These are phyloP conservation scores for Asclepias syriaca DNA, from an alignment of 257 asterid genomes.

Conservation along the genomic window DNA sequence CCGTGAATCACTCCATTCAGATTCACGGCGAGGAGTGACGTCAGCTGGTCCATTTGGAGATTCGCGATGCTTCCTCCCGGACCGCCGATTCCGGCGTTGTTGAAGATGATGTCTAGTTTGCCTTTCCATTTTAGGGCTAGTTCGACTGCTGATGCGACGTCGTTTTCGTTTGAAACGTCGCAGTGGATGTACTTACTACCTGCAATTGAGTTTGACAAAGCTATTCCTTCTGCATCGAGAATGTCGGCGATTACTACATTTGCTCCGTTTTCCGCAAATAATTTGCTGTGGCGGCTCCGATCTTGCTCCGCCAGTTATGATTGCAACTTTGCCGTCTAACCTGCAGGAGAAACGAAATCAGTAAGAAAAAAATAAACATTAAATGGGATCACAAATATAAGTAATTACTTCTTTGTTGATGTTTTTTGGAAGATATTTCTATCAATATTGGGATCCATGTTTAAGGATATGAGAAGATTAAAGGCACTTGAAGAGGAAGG, in stretches of 20 bases:
- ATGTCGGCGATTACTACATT: slow-evolving; percentile 61
- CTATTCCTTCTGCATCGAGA: slow-evolving; percentile 43
- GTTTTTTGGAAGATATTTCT: background rate
- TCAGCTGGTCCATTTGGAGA: slow-evolving; percentile 43
- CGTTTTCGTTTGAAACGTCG: slow-evolving; percentile 56
- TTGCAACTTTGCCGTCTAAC: slow-evolving; percentile 59
- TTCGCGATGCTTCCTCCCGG: slow-evolving; percentile 67
- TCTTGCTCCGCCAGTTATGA: slow-evolving; percentile 86
- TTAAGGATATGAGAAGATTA: background rate
- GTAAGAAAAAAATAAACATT: background rate
- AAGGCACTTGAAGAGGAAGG: background rate
- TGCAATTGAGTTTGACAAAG: slow-evolving; percentile 42
- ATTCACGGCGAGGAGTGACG: slow-evolving; percentile 41
- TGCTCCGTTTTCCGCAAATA: slow-evolving; percentile 58
- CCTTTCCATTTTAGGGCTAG: slow-evolving; percentile 60
- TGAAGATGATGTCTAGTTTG: slow-evolving; percentile 67
- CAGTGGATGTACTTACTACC: slow-evolving; percentile 57
- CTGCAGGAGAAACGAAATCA: background rate
- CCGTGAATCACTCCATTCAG: slow-evolving; percentile 74
- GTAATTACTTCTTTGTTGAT: slow-evolving; percentile 20
- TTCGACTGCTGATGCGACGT: slow-evolving; percentile 47
- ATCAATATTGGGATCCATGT: slow-evolving; percentile 9
- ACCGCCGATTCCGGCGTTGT: slow-evolving; percentile 75
- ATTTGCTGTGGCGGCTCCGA: slow-evolving; percentile 73
- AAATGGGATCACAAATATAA: too few relatives aligned